Conservation (phyloP, 148 eudicot species). For the Spergularia marina region DNA sequence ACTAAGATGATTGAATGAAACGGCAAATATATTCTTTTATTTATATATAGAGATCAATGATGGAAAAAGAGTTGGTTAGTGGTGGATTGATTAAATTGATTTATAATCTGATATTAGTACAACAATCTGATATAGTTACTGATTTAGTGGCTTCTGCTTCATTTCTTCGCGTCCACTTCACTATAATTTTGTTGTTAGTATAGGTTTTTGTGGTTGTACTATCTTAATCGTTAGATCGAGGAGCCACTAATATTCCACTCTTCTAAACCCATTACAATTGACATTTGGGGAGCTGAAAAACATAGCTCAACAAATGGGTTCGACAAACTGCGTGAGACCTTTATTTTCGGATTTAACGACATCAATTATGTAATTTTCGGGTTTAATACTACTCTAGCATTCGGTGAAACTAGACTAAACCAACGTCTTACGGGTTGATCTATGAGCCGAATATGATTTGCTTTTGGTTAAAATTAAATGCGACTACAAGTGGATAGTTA, state of each 20-base stretch:
- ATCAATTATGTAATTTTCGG: too few species aligned
- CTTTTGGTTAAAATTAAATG: too few species aligned
- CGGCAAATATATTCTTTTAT: conserved; percentile 14
- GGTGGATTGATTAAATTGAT: conserved; percentile 7
- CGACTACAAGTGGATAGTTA: too few species aligned
- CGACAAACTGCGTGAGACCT: too few species aligned
- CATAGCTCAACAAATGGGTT: conserved; percentile 16
- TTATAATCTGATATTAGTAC: neutral
- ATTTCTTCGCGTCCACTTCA: conserved; percentile 93
- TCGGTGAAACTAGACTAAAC: too few species aligned
- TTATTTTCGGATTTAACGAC: neutral
- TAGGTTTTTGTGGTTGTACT: conserved; percentile 42
- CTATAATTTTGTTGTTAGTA: conserved; percentile 53
- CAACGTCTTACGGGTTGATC: too few species aligned
- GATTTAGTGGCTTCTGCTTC: conserved; percentile 30
- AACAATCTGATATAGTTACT: neutral
- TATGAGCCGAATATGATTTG: too few species aligned
- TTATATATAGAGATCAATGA: neutral
- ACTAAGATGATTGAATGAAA: neutral
- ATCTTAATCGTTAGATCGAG: conserved; percentile 29
- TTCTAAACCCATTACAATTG: neutral
- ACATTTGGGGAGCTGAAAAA: neutral
- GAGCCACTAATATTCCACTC: neutral
- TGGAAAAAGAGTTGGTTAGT: conserved; percentile 10
- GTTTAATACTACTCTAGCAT: too few species aligned